These are phyloP conservation scores for Quillaja saponaria DNA, from an alignment of 306 rosid species.

Conservation along the genomic window DNA sequence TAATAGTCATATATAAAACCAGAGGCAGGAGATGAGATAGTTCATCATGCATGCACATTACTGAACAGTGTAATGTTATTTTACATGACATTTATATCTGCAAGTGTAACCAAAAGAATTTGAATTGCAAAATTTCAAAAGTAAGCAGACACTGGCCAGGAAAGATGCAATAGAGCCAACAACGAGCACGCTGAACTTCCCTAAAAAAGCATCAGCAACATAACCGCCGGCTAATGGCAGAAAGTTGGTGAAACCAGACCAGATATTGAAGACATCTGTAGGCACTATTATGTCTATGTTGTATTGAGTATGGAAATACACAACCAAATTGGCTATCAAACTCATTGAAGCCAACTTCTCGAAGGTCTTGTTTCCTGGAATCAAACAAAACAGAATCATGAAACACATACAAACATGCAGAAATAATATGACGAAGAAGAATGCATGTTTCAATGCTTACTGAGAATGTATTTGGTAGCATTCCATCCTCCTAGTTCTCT, in stretches of 20 bases:
- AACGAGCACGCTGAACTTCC: conserved; percentile 51
- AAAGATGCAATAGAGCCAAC: conserved; percentile 47
- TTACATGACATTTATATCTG: too few species aligned
- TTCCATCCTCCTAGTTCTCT: conserved; percentile 52
- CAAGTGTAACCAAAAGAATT: too few species aligned
- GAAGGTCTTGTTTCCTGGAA: conserved; percentile 63
- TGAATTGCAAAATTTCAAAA: too few species aligned
- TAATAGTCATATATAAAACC: too few species aligned
- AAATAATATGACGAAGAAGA: conserved; percentile 1
- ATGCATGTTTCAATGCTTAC: conserved; percentile 21
- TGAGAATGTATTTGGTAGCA: conserved; percentile 48
- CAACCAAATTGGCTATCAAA: conserved; percentile 49
- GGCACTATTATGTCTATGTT: conserved; percentile 49
- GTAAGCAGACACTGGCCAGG: conserved; percentile 48
- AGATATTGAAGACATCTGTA: conserved; percentile 50
- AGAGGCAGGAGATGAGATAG: neutral
- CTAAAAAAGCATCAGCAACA: conserved; percentile 51
- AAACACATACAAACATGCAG: neutral
- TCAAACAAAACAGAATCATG: neutral
- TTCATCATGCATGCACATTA: too few species aligned
- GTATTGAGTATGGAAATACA: conserved; percentile 57
- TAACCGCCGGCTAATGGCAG: conserved; percentile 58
- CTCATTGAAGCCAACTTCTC: conserved; percentile 78
- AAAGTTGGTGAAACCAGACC: conserved; percentile 61
- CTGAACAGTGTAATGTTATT: too few species aligned